Evolutionary conservation across 2,329 filamentous ascomycete species (phyloP).

Genomic region (Phyllosticta citribraziliensis): DNA sequence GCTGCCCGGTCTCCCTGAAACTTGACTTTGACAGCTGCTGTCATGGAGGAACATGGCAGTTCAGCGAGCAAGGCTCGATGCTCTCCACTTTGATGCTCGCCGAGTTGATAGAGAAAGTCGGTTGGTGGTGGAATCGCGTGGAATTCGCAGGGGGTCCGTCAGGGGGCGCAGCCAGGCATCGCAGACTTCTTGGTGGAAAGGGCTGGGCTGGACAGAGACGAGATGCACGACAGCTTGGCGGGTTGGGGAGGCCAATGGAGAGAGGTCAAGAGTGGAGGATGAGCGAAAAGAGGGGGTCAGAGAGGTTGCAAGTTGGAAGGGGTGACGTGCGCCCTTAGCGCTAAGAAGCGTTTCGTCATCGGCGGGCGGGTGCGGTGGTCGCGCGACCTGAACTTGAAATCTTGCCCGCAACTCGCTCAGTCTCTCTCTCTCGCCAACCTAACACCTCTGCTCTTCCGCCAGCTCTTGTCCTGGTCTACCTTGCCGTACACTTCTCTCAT

Average conservation of each 20-base stretch:
- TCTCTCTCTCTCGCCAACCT: background rate
- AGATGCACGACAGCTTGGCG: background rate
- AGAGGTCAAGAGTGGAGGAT: background rate
- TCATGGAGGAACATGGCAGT: no score
- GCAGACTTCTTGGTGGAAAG: no score
- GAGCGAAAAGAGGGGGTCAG: background rate
- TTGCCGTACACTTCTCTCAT: background rate
- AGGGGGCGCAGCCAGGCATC: no score
- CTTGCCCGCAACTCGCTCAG: background rate
- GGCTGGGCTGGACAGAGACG: no score
- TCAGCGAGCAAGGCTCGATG: no score
- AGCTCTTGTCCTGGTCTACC: background rate
- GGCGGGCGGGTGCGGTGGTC: constrained; percentile 1
- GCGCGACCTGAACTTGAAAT: constrained; percentile 5
- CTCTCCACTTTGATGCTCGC: no score
- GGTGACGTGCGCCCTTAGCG: background rate
- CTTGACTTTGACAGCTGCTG: background rate
- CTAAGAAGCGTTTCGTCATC: constrained; percentile 9
- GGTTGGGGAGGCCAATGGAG: background rate
- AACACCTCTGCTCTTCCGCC: background rate
- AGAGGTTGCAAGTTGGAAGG: background rate
- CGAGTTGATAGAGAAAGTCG: no score
- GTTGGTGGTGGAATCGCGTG: no score
- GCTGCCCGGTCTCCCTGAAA: background rate
- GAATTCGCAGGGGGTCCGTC: no score